A percentile compares a stretch with the other conserved stretches of the same genome.
Conservation (phyloP, 176 grass and related monocot genomes). For the maize (Zea mays) region DNA sequence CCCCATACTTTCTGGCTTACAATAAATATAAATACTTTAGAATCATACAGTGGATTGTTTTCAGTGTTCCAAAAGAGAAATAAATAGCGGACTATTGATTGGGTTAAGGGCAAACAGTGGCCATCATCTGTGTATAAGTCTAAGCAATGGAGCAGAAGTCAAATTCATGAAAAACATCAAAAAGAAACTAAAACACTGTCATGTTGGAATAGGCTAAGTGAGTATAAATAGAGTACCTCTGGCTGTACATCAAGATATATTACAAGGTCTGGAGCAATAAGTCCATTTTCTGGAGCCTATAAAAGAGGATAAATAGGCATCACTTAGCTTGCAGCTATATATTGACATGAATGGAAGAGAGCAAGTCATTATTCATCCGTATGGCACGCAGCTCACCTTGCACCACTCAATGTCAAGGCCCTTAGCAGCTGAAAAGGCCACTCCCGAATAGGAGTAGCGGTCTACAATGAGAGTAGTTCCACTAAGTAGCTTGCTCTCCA, state of each 20-base stretch:
- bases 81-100: not conserved
- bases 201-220: not conserved
- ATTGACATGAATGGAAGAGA: slow-evolving; percentile 6
- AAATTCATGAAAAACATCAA: not conserved
- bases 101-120: not conserved
- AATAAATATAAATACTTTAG: not conserved
- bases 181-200: not conserved
- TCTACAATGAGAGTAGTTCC: slow-evolving; percentile 76
- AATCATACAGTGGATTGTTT: not conserved
- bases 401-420: slow-evolving; percentile 73
- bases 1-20: not conserved
- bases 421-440: slow-evolving; percentile 70
- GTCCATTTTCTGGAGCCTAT: slow-evolving; percentile 79
- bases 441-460: slow-evolving; percentile 71
- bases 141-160: not conserved
- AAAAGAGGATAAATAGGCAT: not conserved
- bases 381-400: slow-evolving; percentile 44
- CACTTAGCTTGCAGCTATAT: not conserved
- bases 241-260: slow-evolving; percentile 88
- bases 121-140: too few species aligned
- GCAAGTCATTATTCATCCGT: not conserved
- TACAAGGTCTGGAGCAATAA: slow-evolving; percentile 90
- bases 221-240: slow-evolving; percentile 58
- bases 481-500: slow-evolving; percentile 79
- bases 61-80: not conserved